phyloP scores from a whole-genome alignment of 108 stramenopile genomes.

The Skeletonema potamos region DNA sequence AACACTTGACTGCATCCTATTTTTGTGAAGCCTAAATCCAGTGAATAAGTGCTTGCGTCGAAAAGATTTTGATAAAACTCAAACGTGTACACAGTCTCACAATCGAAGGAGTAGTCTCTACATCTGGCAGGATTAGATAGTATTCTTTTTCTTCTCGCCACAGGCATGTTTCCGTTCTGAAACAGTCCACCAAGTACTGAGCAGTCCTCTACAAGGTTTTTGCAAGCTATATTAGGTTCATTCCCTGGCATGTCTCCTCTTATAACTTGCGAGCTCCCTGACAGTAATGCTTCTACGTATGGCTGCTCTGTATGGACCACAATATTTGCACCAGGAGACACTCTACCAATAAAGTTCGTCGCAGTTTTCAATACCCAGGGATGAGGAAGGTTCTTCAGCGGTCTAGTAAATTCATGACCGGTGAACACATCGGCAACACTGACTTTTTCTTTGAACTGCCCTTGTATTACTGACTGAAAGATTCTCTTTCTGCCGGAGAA shows the following conservation, averaged over 20 bases:
- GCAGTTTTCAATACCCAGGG: conserved; percentile 44
- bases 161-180: conserved; percentile 21
- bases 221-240: conserved; percentile 39
- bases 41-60: conserved; percentile 31
- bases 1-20: conserved; percentile 34
- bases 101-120: conserved; percentile 40
- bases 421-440: conserved; percentile 50
- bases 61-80: conserved; percentile 59
- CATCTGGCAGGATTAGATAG: conserved; percentile 30
- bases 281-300: conserved; percentile 27
- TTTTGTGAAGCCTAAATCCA: conserved; percentile 49
- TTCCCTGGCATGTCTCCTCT: conserved; percentile 49
- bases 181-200: conserved; percentile 46
- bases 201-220: conserved; percentile 43
- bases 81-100: conserved; percentile 54
- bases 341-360: conserved; percentile 34
- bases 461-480: conserved; percentile 64
- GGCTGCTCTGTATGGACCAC: conserved; percentile 36
- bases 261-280: conserved; percentile 33
- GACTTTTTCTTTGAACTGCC: conserved; percentile 60
- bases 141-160: conserved; percentile 32
- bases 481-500: conserved; percentile 56
- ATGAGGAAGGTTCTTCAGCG: conserved; percentile 50
- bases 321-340: conserved; percentile 38
- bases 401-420: conserved; percentile 54